phyloP scores from a whole-genome alignment of 345 rosid genomes.

The Heritiera littoralis region DNA sequence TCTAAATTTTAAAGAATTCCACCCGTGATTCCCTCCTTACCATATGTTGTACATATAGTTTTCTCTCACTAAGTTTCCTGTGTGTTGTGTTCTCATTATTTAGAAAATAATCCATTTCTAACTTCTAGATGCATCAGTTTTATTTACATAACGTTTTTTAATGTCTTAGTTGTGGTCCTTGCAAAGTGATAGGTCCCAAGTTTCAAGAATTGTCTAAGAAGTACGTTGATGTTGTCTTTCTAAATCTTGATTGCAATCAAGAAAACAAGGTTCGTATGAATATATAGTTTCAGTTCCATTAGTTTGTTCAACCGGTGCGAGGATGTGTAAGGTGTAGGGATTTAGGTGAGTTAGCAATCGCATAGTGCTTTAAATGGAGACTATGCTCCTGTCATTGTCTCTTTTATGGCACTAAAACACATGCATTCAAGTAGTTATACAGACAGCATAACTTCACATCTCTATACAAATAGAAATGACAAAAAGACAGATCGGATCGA shows the following conservation, averaged over 20 bases:
- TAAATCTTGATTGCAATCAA: slow-evolving; percentile 94
- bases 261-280: slow-evolving; percentile 63
- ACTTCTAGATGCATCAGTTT: background rate
- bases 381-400: background rate
- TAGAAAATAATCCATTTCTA: background rate
- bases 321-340: no score
- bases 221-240: slow-evolving; percentile 74
- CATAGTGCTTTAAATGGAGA: background rate
- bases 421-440: background rate
- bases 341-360: no score
- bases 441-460: background rate
- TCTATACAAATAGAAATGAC: background rate
- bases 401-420: background rate
- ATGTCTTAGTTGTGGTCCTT: slow-evolving; percentile 80
- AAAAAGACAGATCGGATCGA: no score
- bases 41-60: background rate
- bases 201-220: slow-evolving; percentile 70
- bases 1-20: background rate
- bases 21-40: background rate
- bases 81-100: background rate
- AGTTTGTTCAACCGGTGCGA: no score
- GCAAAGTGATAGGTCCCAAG: slow-evolving; percentile 89
- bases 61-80: background rate
- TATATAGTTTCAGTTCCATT: background rate
- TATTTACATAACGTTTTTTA: background rate